Conservation (phyloP, 129 eudicot species). For the Ambrosia artemisiifolia region DNA sequence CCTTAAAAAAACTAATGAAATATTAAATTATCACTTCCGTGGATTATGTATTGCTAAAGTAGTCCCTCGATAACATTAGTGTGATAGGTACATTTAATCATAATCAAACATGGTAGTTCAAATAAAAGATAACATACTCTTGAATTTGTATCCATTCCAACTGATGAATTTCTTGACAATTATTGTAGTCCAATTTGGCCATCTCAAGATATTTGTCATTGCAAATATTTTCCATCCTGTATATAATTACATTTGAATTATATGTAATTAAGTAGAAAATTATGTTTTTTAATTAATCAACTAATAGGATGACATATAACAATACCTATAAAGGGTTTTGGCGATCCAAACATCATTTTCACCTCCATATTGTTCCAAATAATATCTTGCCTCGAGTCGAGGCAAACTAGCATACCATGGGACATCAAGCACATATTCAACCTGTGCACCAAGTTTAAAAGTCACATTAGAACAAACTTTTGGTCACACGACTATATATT, state of each 20-base stretch:
- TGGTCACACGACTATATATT: background rate
- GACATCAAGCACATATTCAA: slow-evolving; percentile 13
- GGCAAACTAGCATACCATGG: slow-evolving; percentile 24
- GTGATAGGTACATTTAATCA: background rate
- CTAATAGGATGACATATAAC: background rate
- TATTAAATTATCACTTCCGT: no score
- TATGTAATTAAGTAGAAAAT: background rate
- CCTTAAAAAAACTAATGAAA: no score
- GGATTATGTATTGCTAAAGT: no score
- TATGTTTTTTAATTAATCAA: background rate
- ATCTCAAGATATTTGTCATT: slow-evolving; percentile 14
- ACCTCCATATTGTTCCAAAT: slow-evolving; percentile 18
- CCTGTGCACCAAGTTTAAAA: slow-evolving; percentile 9
- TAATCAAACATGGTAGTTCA: background rate
- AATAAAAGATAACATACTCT: background rate
- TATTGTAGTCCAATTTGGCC: slow-evolving; percentile 18
- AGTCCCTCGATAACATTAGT: no score
- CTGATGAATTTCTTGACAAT: slow-evolving; percentile 18
- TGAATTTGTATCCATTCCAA: background rate
- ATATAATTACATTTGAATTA: background rate
- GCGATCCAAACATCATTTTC: slow-evolving; percentile 9
- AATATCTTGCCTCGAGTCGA: slow-evolving; percentile 19
- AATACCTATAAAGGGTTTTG: slow-evolving; percentile 4
- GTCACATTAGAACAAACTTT: background rate
- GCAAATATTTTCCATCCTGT: slow-evolving; percentile 12